These are phyloP conservation scores for Hypoxylon lienhwacheense DNA, from an alignment of 495 filamentous ascomycete species.

Conservation along the genomic window DNA sequence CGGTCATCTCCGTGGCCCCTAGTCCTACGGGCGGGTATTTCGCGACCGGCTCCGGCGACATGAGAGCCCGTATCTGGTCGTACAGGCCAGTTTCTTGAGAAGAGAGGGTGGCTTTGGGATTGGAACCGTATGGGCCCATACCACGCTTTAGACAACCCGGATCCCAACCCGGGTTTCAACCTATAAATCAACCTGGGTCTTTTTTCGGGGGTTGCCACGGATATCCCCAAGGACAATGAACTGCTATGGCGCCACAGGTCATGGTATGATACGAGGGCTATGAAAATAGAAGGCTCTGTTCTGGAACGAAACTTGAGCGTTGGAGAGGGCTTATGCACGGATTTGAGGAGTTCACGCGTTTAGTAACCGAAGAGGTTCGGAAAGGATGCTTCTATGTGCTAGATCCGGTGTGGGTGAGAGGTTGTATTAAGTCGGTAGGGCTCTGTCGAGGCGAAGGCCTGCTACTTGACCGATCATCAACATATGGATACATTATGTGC, in stretches of 20 bases:
- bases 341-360: neutral
- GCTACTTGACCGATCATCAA: conserved; percentile 1
- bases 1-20: conserved; percentile 86
- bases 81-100: conserved; percentile 48
- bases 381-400: neutral
- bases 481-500: conserved; percentile 16
- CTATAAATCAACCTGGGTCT: too few species aligned
- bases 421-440: too few species aligned
- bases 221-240: too few species aligned
- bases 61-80: conserved; percentile 89
- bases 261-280: too few species aligned
- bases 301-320: neutral
- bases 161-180: neutral
- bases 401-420: neutral
- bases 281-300: too few species aligned
- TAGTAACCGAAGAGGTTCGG: neutral
- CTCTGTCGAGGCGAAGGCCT: neutral
- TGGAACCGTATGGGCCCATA: neutral
- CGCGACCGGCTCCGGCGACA: conserved; percentile 87
- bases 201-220: too few species aligned
- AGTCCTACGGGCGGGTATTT: conserved; percentile 79
- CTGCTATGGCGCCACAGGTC: too few species aligned
- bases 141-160: neutral
- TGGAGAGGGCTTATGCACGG: neutral
- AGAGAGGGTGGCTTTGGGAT: neutral